phyloP scores from a whole-genome alignment of 176 grass and related monocot species.

The Cymbopogon citratus region DNA sequence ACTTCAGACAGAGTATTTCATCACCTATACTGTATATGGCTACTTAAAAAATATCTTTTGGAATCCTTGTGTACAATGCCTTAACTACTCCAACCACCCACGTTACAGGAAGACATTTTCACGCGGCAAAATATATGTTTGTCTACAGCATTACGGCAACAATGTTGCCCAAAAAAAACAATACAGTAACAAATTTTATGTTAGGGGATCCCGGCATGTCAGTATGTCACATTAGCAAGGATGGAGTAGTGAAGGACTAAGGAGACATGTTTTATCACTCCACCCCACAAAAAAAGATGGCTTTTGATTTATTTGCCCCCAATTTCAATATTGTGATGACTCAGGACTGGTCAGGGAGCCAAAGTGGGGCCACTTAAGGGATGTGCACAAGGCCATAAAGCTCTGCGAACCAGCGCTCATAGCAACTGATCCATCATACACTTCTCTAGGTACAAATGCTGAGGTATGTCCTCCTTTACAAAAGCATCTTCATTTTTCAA shows the following conservation, averaged over 20 bases:
- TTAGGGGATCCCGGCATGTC: neutral
- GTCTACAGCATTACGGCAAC: no score
- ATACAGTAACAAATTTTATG: neutral
- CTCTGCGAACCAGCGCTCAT: slow-evolving; percentile 78
- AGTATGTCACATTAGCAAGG: neutral
- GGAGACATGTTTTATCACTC: neutral
- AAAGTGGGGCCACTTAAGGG: slow-evolving; percentile 95
- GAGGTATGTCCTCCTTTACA: slow-evolving; percentile 50
- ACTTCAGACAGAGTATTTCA: neutral
- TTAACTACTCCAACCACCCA: neutral
- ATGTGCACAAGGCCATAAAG: slow-evolving; percentile 94
- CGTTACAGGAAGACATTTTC: neutral
- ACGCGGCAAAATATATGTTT: neutral
- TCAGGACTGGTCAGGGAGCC: slow-evolving; percentile 80
- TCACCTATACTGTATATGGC: neutral
- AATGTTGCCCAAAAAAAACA: no score
- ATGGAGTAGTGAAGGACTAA: neutral
- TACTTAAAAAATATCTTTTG: no score
- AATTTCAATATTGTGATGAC: slow-evolving; percentile 7
- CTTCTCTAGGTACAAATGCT: slow-evolving; percentile 76
- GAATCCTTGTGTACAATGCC: neutral
- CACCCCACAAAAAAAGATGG: neutral
- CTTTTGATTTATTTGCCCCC: neutral
- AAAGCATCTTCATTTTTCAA: neutral
- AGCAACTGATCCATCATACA: slow-evolving; percentile 82